Evolutionary conservation across 148 eudicot genomes (phyloP).

Genomic region (Rhododendron molle): DNA sequence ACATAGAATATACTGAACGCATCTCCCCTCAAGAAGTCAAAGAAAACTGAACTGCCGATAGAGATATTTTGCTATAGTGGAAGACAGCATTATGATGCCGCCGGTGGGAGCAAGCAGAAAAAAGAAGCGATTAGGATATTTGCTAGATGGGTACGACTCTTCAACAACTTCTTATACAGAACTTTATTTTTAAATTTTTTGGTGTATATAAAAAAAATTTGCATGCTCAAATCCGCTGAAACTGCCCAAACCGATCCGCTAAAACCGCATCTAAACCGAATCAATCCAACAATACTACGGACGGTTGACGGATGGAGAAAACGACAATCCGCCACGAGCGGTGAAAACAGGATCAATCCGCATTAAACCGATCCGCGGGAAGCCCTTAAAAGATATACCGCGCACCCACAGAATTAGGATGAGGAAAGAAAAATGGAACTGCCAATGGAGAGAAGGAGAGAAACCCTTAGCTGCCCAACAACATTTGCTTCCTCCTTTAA

Average conservation of each 20-base stretch:
- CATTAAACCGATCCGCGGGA: too few species aligned
- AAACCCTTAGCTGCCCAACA: not conserved
- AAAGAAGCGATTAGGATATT: not conserved
- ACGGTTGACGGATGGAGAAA: too few species aligned
- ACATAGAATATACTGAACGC: not conserved
- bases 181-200: too few species aligned
- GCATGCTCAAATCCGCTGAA: too few species aligned
- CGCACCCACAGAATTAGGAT: not conserved
- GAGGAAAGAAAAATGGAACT: not conserved
- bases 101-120: not conserved
- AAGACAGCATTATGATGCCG: not conserved
- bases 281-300: too few species aligned
- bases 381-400: too few species aligned
- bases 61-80: not conserved
- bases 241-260: too few species aligned
- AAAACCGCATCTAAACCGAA: too few species aligned
- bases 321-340: too few species aligned
- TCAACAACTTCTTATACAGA: not conserved
- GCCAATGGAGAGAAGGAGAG: not conserved
- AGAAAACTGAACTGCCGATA: not conserved
- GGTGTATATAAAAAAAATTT: too few species aligned
- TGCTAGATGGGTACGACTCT: not conserved
- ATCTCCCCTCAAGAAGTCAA: not conserved
- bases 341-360: too few species aligned
- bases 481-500: not conserved